Evolutionary conservation across 768 basidiomycete species (phyloP).

Genomic region (Lenzites betulinus): DNA sequence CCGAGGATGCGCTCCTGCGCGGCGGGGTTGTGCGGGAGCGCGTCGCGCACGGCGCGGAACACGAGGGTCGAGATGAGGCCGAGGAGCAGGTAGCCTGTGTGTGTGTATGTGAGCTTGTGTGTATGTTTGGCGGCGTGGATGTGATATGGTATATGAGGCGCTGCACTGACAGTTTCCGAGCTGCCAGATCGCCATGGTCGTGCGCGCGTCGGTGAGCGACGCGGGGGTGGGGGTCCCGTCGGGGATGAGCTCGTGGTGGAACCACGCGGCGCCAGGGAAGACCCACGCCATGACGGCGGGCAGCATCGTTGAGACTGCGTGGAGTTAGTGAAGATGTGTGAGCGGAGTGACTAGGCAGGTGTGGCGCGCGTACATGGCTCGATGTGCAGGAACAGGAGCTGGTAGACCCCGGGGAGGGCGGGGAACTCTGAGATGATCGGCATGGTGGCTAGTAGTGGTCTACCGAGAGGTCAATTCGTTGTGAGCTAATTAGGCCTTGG

Average conservation of each 20-base stretch:
- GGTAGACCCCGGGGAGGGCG: constrained; percentile 65
- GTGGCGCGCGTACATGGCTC: constrained; percentile 57
- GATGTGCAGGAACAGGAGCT: constrained; percentile 60
- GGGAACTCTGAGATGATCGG: constrained; percentile 43
- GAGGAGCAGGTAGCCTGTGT: constrained; percentile 60
- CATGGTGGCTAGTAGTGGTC: not conserved
- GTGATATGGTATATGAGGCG: too few relatives aligned
- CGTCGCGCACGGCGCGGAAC: constrained; percentile 66
- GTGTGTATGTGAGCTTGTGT: too few relatives aligned
- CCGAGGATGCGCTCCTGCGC: constrained; percentile 73
- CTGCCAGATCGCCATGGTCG: constrained; percentile 67
- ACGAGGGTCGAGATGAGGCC: constrained; percentile 67
- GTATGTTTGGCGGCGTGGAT: too few relatives aligned
- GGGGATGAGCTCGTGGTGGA: constrained; percentile 66
- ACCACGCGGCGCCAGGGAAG: constrained; percentile 65
- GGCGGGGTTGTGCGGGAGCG: constrained; percentile 53
- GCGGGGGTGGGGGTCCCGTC: constrained; percentile 34
- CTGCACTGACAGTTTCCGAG: constrained; percentile 66
- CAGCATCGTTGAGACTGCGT: constrained; percentile 50
- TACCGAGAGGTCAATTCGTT: too few relatives aligned
- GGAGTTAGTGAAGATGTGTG: too few relatives aligned
- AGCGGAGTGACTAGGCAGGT: too few relatives aligned
- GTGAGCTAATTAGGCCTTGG: too few relatives aligned
- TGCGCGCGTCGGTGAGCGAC: constrained; percentile 46
- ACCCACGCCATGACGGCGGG: constrained; percentile 55